phyloP scores from a whole-genome alignment of 2,329 filamentous ascomycete species.

The Meredithiella fracta region DNA sequence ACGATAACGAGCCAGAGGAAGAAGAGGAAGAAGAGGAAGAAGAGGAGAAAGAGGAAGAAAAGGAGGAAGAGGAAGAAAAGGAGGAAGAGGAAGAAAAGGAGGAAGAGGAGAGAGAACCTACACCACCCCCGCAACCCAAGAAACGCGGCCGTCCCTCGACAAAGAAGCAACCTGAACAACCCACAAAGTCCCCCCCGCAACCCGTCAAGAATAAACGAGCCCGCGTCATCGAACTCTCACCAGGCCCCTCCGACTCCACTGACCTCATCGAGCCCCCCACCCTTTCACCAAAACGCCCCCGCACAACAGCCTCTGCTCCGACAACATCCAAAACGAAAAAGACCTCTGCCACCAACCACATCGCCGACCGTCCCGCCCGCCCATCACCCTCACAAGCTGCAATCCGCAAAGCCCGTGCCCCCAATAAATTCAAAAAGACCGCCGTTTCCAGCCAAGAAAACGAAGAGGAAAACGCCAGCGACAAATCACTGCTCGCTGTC shows the following conservation, averaged over 20 bases:
- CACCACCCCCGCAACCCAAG: not conserved
- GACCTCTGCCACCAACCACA: not conserved
- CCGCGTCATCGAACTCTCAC: not conserved
- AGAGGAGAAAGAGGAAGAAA: slow-evolving; percentile 18
- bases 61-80: slow-evolving; percentile 12
- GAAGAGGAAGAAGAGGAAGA: too few relatives aligned
- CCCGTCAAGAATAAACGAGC: not conserved
- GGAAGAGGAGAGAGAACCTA: slow-evolving; percentile 14
- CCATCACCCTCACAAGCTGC: slow-evolving; percentile 9
- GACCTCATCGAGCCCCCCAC: not conserved
- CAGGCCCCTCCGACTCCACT: not conserved
- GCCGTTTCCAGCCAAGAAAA: slow-evolving; percentile 16
- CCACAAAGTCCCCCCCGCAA: not conserved
- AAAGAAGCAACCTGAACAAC: not conserved
- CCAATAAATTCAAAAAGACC: slow-evolving; percentile 2
- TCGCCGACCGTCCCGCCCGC: not conserved
- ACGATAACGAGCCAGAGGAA: not conserved
- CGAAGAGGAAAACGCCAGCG: slow-evolving; percentile 27
- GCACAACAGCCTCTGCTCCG: not conserved
- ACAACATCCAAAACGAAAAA: not conserved
- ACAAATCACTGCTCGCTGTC: slow-evolving; percentile 31
- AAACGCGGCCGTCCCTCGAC: not conserved
- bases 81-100: slow-evolving; percentile 18
- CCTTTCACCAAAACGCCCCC: not conserved
- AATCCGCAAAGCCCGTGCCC: slow-evolving; percentile 2